Conservation (phyloP, 495 filamentous ascomycete species). For the Penicillium cosmopolitanum region DNA sequence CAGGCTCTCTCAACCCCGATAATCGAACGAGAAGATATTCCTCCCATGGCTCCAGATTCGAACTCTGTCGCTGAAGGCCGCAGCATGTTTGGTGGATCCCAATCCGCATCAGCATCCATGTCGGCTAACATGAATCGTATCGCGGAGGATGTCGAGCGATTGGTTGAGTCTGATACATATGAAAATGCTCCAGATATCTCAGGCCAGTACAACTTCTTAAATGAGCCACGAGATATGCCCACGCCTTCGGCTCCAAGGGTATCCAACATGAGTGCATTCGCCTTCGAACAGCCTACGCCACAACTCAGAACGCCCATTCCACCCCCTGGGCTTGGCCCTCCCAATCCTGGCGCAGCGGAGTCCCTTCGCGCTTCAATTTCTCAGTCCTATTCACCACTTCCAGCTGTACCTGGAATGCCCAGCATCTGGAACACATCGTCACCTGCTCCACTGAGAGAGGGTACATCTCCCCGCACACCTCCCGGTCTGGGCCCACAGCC, state of each 20-base stretch:
- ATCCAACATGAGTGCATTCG: constrained; percentile 27
- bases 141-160: constrained; percentile 61
- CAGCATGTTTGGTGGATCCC: constrained; percentile 48
- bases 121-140: constrained; percentile 61
- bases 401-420: constrained; percentile 41
- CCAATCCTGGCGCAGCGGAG: constrained; percentile 27
- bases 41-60: constrained; percentile 32
- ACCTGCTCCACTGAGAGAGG: constrained; percentile 37
- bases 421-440: constrained; percentile 52
- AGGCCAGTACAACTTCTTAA: constrained; percentile 31
- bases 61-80: constrained; percentile 38
- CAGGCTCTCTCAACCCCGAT: constrained; percentile 42
- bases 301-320: constrained; percentile 36
- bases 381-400: constrained; percentile 41
- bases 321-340: constrained; percentile 43
- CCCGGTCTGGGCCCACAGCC: constrained; percentile 38
- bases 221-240: constrained; percentile 28
- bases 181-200: constrained; percentile 44
- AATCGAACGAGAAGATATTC: constrained; percentile 52
- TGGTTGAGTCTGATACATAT: constrained; percentile 60
- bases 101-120: constrained; percentile 50
- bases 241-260: constrained; percentile 30
- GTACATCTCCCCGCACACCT: constrained; percentile 38
- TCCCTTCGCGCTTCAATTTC: constrained; percentile 32
- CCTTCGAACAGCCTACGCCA: constrained; percentile 31